Evolutionary conservation across 805 yeast genomes (phyloP).

Genomic region (Cyberlindnera lachancei): DNA sequence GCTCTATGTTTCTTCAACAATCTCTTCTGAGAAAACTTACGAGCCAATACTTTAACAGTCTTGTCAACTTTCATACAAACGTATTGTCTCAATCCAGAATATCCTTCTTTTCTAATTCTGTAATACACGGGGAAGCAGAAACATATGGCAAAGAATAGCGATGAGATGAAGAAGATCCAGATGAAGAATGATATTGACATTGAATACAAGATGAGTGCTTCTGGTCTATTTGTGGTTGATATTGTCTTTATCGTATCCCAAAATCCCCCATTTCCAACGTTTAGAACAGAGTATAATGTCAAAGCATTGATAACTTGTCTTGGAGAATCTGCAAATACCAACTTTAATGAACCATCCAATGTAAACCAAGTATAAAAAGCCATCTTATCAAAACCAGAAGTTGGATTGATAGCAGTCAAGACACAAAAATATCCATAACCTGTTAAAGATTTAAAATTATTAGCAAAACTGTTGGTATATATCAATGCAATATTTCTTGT

Average conservation of each 20-base stretch:
- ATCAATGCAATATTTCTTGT: slow-evolving; percentile 62
- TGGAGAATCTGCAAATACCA: slow-evolving; percentile 76
- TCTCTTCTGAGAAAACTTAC: slow-evolving; percentile 12
- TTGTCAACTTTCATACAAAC: slow-evolving; percentile 55
- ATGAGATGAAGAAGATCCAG: slow-evolving; percentile 62
- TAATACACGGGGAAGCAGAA: slow-evolving; percentile 45
- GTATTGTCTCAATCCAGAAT: slow-evolving; percentile 45
- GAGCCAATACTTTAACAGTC: slow-evolving; percentile 46
- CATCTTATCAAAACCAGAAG: slow-evolving; percentile 55
- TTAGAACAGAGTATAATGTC: slow-evolving; percentile 49
- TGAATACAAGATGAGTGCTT: slow-evolving; percentile 66
- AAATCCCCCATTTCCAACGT: slow-evolving; percentile 24
- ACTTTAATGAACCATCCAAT: slow-evolving; percentile 51
- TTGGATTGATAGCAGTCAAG: slow-evolving; percentile 61
- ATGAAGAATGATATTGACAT: slow-evolving; percentile 70
- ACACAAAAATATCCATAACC: slow-evolving; percentile 66
- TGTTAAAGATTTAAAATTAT: slow-evolving; percentile 46
- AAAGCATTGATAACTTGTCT: slow-evolving; percentile 79
- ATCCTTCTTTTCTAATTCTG: slow-evolving; percentile 32
- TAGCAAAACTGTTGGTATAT: slow-evolving; percentile 61
- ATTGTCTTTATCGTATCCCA: slow-evolving; percentile 40
- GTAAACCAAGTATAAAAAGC: slow-evolving; percentile 61
- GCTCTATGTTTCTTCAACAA: slow-evolving; percentile 6
- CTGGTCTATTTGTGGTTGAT: slow-evolving; percentile 52
- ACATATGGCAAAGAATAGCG: slow-evolving; percentile 46